Evolutionary conservation across 148 eudicot species (phyloP), one percentile per base, ranked within the genome.

Genomic region (Gaultheria prostrata): DNA sequence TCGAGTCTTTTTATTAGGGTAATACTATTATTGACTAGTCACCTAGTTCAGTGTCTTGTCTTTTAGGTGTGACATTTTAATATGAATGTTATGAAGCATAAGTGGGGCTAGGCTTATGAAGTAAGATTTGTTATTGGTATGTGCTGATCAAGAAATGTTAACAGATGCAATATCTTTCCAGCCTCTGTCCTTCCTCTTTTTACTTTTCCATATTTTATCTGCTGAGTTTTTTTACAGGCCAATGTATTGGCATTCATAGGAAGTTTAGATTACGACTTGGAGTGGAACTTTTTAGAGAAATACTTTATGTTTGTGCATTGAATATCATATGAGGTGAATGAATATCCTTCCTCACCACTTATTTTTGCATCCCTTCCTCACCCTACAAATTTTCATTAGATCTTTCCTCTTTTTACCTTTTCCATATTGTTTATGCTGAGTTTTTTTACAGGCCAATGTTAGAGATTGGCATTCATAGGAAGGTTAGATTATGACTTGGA

Each of bases 241-340:
- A 32, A 32, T 57, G 8, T 26, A 70, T 30, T 69, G 14, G 43
- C 75, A 70, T 70, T 12, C 1, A 12, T 15, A 32, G 43, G 43
- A 57, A 70, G 3, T 70, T 70, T 30, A 1, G 74, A 15, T 26
- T 26, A 3, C 24, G 15, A 65, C 30, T 65, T 65, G 14, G 71
- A 11, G 33, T 65, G 14, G 1, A 65, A 8, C 33, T 65, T 24
- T 0, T 54, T 54, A 48, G n/a, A 20, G 26, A n/a, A 32, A 18
- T 17, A 72, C 24, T 17, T 72, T 18, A 72, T 65, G 9, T 35
- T 72, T 72, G 76, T 33, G 49, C 76, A 35, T 65, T 2, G 15
- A 26, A 65, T 65, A 65, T 65, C 33, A 26, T n/a, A 65, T 26
- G 71, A 65, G 71, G 12, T 73, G 49, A 73, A 73, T 73, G 50